Base-by-base conservation (phyloP, 2,329 filamentous ascomycete genomes). In the Diaporthe sp. region DNA sequence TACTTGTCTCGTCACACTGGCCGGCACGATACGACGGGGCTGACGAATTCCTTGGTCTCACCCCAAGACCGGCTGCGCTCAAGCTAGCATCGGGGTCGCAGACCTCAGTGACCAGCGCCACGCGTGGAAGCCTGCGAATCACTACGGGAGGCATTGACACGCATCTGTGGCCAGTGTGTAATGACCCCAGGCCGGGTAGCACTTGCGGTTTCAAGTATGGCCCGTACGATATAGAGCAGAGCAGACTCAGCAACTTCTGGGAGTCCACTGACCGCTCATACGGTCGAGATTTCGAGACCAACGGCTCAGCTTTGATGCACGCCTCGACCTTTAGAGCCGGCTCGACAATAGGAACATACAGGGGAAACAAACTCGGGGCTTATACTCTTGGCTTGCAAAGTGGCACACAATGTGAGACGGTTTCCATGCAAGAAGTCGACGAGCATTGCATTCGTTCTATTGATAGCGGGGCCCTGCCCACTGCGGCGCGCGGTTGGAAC, bases 101-200 rank as follows among this genome's bases (percentile, higher is more conserved):
- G 10, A 3, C 3, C 32, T 4, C 17, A 8, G 19, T 73, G 13
- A 27, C 69, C 25, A 27, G 6, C 1, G 47, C 13, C 7, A 73
- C 71, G 22, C 63, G 71, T 15, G 32, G 17, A n/a, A 69, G 32
- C 15, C 53, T 73, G 42, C 30, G 17, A 22, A 27, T n/a, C 9
- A 70, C 53, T 8, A 25, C 44, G 27, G 71, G 71, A 8, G 71
- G 71, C 3, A 30, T 70, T 17, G 71, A 73, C 42, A 27, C n/a
- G 17, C 44, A 19, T 19, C 37, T 73, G 25, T 73, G 71, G 71
- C 71, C 71, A 30, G 32, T 59, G 25, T 73, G 71, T n/a, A 70
- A 70, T 30, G 53, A 59, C 53, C 22, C 32, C 35, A 35, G 19
- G n/a, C 10, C 59, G 2, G 22, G 8, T 2, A 32, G 47, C 39